Percentiles rank a stretch among this genome's conserved stretches.
Evolutionary conservation across 306 rosid species (phyloP).

Genomic region (Bauhinia variegata): DNA sequence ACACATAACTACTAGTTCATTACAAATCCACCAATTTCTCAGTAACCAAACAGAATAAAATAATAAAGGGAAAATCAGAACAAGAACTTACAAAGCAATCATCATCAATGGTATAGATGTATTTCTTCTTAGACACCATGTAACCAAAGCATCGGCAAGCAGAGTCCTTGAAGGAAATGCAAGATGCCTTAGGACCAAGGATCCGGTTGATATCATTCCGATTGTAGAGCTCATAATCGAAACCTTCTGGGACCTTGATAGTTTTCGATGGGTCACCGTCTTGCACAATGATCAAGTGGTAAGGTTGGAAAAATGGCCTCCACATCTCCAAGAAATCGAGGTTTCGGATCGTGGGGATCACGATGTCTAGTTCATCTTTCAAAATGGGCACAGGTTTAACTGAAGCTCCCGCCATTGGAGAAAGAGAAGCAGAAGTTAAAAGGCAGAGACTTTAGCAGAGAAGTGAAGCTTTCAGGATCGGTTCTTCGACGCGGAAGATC

Average conservation of each 20-base stretch:
- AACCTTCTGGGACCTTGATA: conserved; percentile 72
- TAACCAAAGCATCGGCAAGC: conserved; percentile 86
- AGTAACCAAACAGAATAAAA: neutral
- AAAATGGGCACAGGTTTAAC: conserved; percentile 51
- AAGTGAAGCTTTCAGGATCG: neutral
- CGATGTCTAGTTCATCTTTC: conserved; percentile 84
- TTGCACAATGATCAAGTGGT: conserved; percentile 79
- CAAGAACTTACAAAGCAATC: conserved; percentile 77
- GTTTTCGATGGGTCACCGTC: conserved; percentile 78
- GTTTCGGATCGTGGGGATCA: conserved; percentile 87
- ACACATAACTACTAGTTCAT: neutral
- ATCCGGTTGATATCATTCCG: conserved; percentile 77
- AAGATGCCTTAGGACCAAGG: conserved; percentile 77
- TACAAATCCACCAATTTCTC: neutral
- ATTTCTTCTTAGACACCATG: conserved; percentile 92
- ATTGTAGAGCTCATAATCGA: conserved; percentile 74
- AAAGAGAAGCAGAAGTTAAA: neutral
- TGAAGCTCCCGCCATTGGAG: conserved; percentile 52
- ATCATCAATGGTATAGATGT: conserved; percentile 81
- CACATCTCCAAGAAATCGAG: conserved; percentile 91
- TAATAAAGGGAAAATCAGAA: neutral
- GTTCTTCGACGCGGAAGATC: conserved; percentile 9
- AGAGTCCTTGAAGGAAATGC: conserved; percentile 89
- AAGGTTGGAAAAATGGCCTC: conserved; percentile 73
- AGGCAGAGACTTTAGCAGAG: neutral